Conservation (phyloP, 768 basidiomycete genomes). For the Psilocybe tampanensis region DNA sequence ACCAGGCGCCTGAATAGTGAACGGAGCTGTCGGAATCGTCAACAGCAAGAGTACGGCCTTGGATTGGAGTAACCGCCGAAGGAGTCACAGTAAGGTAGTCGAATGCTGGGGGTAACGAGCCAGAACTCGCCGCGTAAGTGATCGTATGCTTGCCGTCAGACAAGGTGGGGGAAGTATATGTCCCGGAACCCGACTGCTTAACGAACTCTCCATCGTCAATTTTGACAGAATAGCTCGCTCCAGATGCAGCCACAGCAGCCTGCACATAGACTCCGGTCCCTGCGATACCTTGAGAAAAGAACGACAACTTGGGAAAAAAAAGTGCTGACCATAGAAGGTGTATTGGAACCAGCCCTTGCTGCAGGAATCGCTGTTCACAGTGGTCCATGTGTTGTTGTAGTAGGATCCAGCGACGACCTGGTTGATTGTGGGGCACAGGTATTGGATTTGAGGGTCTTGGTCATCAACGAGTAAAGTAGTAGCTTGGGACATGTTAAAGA, state of each 20-base stretch:
- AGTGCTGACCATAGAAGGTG: conserved; percentile 36
- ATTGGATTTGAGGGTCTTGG: conserved; percentile 35
- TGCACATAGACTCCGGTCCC: conserved; percentile 35
- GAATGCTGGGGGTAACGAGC: conserved; percentile 30
- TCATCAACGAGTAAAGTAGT: conserved; percentile 40
- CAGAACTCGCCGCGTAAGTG: conserved; percentile 30
- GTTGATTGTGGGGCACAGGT: conserved; percentile 37
- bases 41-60: conserved; percentile 36
- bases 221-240: conserved; percentile 34
- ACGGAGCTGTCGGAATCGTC: conserved; percentile 36
- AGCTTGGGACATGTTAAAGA: conserved; percentile 16
- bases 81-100: conserved; percentile 44
- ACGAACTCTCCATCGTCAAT: conserved; percentile 38
- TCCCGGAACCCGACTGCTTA: conserved; percentile 30
- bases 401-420: conserved; percentile 36
- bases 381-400: conserved; percentile 43
- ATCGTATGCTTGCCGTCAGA: conserved; percentile 39
- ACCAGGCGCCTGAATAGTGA: conserved; percentile 38
- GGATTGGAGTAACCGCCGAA: conserved; percentile 35
- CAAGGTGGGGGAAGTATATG: conserved; percentile 33
- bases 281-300: conserved; percentile 5
- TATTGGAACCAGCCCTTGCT: conserved; percentile 41
- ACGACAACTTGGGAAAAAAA: neutral
- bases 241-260: conserved; percentile 23
- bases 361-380: conserved; percentile 31